Conservation (phyloP, 169 alveolate genomes). For the Theileria orientalis region DNA sequence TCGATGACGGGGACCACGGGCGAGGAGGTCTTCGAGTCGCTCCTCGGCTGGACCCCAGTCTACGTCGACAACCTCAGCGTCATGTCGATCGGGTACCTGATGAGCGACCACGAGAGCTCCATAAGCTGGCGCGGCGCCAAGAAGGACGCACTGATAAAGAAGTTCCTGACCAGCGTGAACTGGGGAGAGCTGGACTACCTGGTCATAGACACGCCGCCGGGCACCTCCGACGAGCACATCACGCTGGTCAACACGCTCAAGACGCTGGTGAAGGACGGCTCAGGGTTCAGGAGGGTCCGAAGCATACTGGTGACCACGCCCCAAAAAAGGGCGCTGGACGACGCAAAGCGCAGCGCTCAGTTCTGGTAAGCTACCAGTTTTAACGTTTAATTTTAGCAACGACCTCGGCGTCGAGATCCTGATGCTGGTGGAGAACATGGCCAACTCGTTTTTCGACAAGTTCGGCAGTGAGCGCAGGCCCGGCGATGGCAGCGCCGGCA, state of each 20-base stretch:
- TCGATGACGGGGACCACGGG: constrained; percentile 90
- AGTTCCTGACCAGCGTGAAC: constrained; percentile 93
- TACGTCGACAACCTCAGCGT: constrained; percentile 92
- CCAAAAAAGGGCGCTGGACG: constrained; percentile 65
- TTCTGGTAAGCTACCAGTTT: constrained; percentile 46
- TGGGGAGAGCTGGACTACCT: constrained; percentile 97
- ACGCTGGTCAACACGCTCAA: constrained; percentile 89
- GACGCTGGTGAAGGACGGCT: constrained; percentile 68
- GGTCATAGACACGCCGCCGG: constrained; percentile 98
- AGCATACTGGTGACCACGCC: constrained; percentile 88
- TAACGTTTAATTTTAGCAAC: constrained; percentile 42
- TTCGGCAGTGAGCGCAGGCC: background rate
- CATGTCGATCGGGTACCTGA: constrained; percentile 95
- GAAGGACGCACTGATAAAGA: constrained; percentile 91
- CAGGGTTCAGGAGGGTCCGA: constrained; percentile 21
- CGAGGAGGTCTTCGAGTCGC: constrained; percentile 91
- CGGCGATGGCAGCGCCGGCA: background rate
- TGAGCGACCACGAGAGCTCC: constrained; percentile 91
- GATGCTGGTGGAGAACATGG: constrained; percentile 98
- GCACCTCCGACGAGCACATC: constrained; percentile 98
- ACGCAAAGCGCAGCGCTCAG: constrained; percentile 62
- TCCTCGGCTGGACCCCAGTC: constrained; percentile 97
- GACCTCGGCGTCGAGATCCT: constrained; percentile 86
- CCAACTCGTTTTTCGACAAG: constrained; percentile 73
- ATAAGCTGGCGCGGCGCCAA: constrained; percentile 99